Evolutionary conservation across 345 rosid genomes (phyloP).

Genomic region (Populus simonii): DNA sequence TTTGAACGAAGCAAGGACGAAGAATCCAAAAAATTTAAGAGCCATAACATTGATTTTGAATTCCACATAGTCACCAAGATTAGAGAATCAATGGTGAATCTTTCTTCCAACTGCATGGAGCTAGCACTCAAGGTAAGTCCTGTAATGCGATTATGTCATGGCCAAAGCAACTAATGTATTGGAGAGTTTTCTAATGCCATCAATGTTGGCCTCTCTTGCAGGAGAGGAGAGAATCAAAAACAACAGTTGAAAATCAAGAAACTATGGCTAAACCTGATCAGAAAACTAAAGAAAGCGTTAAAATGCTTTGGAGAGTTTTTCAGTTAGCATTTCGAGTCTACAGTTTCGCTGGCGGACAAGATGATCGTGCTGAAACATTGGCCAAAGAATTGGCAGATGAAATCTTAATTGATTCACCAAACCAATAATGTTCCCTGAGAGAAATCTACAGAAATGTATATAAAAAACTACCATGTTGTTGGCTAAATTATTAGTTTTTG

Average conservation of each 20-base stretch:
- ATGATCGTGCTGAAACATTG: slow-evolving; percentile 13
- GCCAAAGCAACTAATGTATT: not conserved
- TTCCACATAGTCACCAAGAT: slow-evolving; percentile 11
- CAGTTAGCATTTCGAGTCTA: slow-evolving; percentile 24
- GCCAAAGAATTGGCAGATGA: slow-evolving; percentile 16
- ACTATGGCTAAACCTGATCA: not conserved
- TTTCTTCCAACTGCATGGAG: slow-evolving; percentile 25
- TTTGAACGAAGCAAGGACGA: slow-evolving; percentile 19
- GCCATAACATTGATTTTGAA: slow-evolving; percentile 13
- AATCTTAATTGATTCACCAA: not conserved
- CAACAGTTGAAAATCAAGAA: not conserved
- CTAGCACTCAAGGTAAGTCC: slow-evolving; percentile 14
- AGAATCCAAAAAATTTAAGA: slow-evolving; percentile 9
- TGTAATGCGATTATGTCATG: no score
- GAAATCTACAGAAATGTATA: not conserved
- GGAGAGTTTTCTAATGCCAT: not conserved
- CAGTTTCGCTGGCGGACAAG: slow-evolving; percentile 21
- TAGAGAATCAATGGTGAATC: slow-evolving; percentile 18
- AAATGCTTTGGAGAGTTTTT: slow-evolving; percentile 20
- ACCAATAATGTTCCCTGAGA: not conserved
- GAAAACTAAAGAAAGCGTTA: not conserved
- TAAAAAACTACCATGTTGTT: no score
- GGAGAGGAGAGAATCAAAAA: slow-evolving; percentile 12
- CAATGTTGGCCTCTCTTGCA: not conserved
- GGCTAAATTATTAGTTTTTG: no score